Percentiles rank a stretch among this genome's conserved stretches.
Conservation (phyloP, 352 stramenopile species). For the Phytophthora colocasiae region DNA sequence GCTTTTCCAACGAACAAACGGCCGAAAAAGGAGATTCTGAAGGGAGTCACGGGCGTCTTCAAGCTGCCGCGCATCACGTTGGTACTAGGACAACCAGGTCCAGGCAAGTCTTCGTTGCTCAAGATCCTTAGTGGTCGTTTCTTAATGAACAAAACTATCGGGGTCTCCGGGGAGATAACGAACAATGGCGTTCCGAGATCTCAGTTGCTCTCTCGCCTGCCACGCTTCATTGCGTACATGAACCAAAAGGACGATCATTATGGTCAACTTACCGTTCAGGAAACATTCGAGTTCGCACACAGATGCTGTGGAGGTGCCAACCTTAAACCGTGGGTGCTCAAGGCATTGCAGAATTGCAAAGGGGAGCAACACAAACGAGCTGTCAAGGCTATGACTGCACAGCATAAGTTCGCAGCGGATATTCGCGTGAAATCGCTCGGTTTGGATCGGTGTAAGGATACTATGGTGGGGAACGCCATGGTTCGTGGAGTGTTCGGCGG, state of each 20-base stretch:
- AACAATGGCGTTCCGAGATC: slow-evolving; percentile 47
- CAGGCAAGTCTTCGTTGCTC: slow-evolving; percentile 52
- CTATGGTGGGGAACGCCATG: slow-evolving; percentile 70
- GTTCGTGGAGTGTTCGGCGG: slow-evolving; percentile 80
- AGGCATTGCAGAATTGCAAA: slow-evolving; percentile 49
- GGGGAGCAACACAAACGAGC: slow-evolving; percentile 44
- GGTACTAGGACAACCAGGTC: slow-evolving; percentile 46
- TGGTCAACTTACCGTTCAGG: slow-evolving; percentile 89
- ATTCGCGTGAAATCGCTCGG: slow-evolving; percentile 47
- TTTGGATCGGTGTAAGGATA: slow-evolving; percentile 62
- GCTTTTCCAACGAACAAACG: slow-evolving; percentile 32
- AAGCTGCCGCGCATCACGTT: slow-evolving; percentile 47
- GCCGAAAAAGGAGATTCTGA: slow-evolving; percentile 52
- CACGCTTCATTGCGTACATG: slow-evolving; percentile 49
- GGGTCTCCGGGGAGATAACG: slow-evolving; percentile 46
- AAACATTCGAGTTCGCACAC: slow-evolving; percentile 95
- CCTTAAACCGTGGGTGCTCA: slow-evolving; percentile 45
- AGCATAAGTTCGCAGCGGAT: slow-evolving; percentile 49
- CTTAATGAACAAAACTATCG: slow-evolving; percentile 48
- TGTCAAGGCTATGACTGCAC: slow-evolving; percentile 37
- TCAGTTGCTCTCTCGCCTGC: slow-evolving; percentile 33
- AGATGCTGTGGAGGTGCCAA: slow-evolving; percentile 61
- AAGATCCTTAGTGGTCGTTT: slow-evolving; percentile 53
- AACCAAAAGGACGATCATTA: slow-evolving; percentile 89
- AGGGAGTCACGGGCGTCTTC: slow-evolving; percentile 44